These are phyloP conservation scores for Zygnema circumcarinatum DNA, from an alignment of 139 green algal genomes.

Conservation along the genomic window DNA sequence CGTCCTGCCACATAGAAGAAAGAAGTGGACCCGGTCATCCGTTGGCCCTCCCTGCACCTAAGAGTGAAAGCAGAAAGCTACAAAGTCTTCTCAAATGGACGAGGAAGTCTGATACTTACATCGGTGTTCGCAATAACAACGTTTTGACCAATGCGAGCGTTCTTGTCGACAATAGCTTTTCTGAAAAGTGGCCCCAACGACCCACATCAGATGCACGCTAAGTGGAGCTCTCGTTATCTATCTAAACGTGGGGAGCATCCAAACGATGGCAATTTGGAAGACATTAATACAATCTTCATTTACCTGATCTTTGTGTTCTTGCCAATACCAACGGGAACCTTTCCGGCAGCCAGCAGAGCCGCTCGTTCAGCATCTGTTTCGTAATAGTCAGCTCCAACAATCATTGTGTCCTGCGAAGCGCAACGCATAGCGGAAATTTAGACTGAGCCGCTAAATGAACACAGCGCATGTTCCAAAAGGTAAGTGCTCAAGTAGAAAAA, in stretches of 20 bases:
- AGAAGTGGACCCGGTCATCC: too few species aligned
- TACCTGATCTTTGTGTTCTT: conserved; percentile 59
- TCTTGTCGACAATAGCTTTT: conserved; percentile 99
- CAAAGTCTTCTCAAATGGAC: not conserved
- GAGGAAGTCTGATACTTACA: not conserved
- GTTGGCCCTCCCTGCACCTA: too few species aligned
- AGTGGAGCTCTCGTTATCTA: too few species aligned
- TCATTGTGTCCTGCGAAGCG: conserved; percentile 74
- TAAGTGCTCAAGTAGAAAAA: not conserved
- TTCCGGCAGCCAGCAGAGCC: conserved; percentile 69
- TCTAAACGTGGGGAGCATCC: too few species aligned
- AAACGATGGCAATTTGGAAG: too few species aligned
- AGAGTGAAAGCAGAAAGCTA: not conserved
- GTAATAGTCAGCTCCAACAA: conserved; percentile 99
- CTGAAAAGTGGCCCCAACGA: conserved; percentile 72
- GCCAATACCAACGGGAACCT: conserved; percentile 93
- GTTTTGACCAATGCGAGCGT: conserved; percentile 92
- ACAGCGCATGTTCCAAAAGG: conserved; percentile 28
- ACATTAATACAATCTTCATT: too few species aligned
- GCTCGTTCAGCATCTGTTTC: conserved; percentile 84
- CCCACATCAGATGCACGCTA: too few species aligned
- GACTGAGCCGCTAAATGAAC: not conserved
- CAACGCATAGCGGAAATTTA: not conserved
- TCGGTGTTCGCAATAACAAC: conserved; percentile 90
- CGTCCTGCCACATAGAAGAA: conserved; percentile 62